phyloP scores from a whole-genome alignment of 805 yeast genomes.

The Starmerella etchellsii region DNA sequence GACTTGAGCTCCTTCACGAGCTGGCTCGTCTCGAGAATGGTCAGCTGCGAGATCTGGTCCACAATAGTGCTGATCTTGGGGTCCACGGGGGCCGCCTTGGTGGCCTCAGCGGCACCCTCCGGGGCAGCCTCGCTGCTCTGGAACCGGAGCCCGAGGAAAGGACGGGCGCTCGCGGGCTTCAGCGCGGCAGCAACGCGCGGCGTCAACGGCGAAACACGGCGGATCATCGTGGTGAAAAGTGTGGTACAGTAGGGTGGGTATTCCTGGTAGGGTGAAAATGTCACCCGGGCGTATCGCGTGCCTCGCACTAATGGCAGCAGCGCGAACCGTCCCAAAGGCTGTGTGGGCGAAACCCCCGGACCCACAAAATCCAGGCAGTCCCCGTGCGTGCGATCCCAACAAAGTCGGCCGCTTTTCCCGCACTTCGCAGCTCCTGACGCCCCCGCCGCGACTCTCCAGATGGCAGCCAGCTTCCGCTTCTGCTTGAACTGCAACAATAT shows the following conservation, averaged over 20 bases:
- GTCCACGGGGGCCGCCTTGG: conserved; percentile 41
- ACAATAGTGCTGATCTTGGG: conserved; percentile 83
- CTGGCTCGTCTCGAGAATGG: conserved; percentile 85
- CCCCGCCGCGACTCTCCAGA: no score
- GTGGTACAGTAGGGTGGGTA: no score
- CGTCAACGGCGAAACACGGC: conserved; percentile 5
- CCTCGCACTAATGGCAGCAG: no score
- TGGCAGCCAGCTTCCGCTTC: conserved; percentile 82
- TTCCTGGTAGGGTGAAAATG: no score
- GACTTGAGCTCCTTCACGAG: conserved; percentile 58
- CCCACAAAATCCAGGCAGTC: no score
- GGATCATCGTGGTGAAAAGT: conserved; percentile 5
- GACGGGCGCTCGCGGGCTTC: conserved; percentile 4
- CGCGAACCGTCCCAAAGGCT: no score
- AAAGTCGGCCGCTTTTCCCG: no score
- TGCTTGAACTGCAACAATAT: conserved; percentile 96
- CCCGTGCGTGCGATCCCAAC: no score
- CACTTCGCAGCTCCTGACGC: no score
- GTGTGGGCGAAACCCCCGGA: no score
- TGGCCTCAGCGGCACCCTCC: conserved; percentile 23
- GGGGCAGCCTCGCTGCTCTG: conserved; percentile 30
- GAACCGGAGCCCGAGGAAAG: conserved; percentile 22
- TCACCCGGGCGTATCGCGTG: no score
- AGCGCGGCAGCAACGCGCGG: background rate
- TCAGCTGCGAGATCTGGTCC: conserved; percentile 76